phyloP scores from a whole-genome alignment of 192 early-diverging fungal genomes.

The Backusella liffmaniae region DNA sequence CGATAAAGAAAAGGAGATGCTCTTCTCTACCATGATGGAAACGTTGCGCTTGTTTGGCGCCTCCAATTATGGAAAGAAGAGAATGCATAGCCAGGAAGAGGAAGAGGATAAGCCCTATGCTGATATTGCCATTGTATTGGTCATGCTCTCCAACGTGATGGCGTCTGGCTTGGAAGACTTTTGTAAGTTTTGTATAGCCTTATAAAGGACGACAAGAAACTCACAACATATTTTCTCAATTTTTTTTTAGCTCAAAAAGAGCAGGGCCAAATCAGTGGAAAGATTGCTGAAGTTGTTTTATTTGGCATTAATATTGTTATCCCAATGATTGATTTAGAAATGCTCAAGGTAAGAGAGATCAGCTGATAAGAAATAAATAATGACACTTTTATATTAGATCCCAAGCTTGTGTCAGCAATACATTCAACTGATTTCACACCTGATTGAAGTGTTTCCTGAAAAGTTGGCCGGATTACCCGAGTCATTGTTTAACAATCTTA shows the following conservation, averaged over 20 bases:
- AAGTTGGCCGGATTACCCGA: slow-evolving; percentile 49
- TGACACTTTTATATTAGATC: slow-evolving; percentile 36
- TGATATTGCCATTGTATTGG: slow-evolving; percentile 61
- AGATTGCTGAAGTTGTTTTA: slow-evolving; percentile 67
- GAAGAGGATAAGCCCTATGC: slow-evolving; percentile 67
- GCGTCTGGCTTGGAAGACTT: slow-evolving; percentile 56
- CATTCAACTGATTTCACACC: slow-evolving; percentile 60
- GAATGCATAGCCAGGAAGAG: slow-evolving; percentile 40
- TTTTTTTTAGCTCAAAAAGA: neutral
- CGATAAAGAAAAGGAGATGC: slow-evolving; percentile 44
- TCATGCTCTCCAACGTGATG: slow-evolving; percentile 58
- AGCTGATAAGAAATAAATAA: neutral
- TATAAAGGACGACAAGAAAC: neutral
- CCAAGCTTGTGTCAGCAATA: slow-evolving; percentile 64
- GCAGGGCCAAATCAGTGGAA: slow-evolving; percentile 3
- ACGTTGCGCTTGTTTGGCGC: slow-evolving; percentile 57
- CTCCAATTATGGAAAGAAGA: slow-evolving; percentile 48
- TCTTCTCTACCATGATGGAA: slow-evolving; percentile 47
- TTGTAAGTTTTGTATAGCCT: slow-evolving; percentile 29
- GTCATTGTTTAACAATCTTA: slow-evolving; percentile 51
- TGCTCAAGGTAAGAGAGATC: slow-evolving; percentile 56
- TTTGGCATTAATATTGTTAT: slow-evolving; percentile 68
- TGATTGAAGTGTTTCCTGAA: slow-evolving; percentile 65
- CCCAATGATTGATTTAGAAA: slow-evolving; percentile 68
- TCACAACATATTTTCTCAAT: neutral